Evolutionary conservation across 2,329 filamentous ascomycete genomes (phyloP).

Genomic region (Sclerotinia minor): DNA sequence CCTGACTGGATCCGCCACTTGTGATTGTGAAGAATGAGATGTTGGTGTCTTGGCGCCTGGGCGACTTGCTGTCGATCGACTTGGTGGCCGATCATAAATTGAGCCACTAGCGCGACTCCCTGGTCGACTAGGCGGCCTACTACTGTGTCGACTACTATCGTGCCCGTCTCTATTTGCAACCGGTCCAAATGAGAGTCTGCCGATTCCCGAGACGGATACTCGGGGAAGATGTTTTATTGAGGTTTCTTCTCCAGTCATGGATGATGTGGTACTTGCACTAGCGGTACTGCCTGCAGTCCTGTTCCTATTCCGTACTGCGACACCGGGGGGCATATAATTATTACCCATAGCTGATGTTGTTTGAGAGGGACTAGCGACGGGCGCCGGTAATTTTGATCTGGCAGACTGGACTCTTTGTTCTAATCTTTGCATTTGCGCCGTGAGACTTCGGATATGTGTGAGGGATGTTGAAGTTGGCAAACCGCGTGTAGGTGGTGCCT

Average conservation of each 20-base stretch:
- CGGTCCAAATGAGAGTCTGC: slow-evolving; percentile 63
- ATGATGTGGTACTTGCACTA: slow-evolving; percentile 33
- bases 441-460: slow-evolving; percentile 88
- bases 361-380: slow-evolving; percentile 73
- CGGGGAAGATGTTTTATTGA: slow-evolving; percentile 54
- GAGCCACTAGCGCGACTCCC: slow-evolving; percentile 39
- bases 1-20: slow-evolving; percentile 38
- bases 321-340: slow-evolving; percentile 53
- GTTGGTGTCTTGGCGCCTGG: slow-evolving; percentile 42
- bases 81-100: slow-evolving; percentile 35
- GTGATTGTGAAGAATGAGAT: slow-evolving; percentile 41
- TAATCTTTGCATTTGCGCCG: slow-evolving; percentile 94
- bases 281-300: slow-evolving; percentile 56
- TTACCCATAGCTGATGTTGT: slow-evolving; percentile 45
- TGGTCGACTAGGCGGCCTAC: slow-evolving; percentile 32
- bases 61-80: slow-evolving; percentile 38
- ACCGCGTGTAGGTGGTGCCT: slow-evolving; percentile 44
- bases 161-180: slow-evolving; percentile 52
- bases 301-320: slow-evolving; percentile 69
- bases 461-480: slow-evolving; percentile 68
- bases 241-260: slow-evolving; percentile 38
- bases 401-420: slow-evolving; percentile 91
- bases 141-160: slow-evolving; percentile 27
- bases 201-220: slow-evolving; percentile 62
- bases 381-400: slow-evolving; percentile 85